phyloP scores from a whole-genome alignment of 1,284 basidiomycete genomes.

The Microbotryum violaceum region DNA sequence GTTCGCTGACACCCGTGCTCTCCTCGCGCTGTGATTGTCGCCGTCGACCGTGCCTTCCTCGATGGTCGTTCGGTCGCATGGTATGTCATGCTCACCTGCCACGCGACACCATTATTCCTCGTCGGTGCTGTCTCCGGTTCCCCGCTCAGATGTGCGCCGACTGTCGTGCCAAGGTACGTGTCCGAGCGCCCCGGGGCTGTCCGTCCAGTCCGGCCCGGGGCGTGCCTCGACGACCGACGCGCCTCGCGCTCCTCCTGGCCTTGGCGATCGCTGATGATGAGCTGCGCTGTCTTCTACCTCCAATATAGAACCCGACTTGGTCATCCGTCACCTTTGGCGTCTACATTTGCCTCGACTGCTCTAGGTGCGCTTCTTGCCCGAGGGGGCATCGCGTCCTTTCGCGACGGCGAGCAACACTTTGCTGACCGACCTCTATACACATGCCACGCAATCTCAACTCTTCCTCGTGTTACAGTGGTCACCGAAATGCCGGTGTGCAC shows the following conservation, averaged over 20 bases:
- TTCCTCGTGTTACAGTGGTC: conserved; percentile 47
- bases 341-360: conserved; percentile 97
- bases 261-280: neutral
- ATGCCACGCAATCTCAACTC: neutral
- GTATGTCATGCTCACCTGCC: too few relatives aligned
- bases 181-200: neutral
- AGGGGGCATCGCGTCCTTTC: neutral
- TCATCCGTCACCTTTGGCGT: conserved; percentile 92
- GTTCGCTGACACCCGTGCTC: neutral
- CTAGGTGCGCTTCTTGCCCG: conserved; percentile 43
- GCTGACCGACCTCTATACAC: neutral
- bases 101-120: neutral
- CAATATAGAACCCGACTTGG: conserved; percentile 77
- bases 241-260: neutral
- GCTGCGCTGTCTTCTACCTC: neutral
- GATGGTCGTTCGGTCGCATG: neutral
- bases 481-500: conserved; percentile 96
- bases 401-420: neutral
- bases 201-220: neutral
- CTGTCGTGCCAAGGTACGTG: conserved; percentile 64
- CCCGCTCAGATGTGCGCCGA: conserved; percentile 79
- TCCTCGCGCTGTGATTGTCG: neutral
- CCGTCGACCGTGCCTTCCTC: neutral
- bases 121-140: neutral
- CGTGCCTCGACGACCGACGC: neutral